Evolutionary conservation across 2,329 filamentous ascomycete species (phyloP).

Genomic region (Cladobotryum mycophilum): DNA sequence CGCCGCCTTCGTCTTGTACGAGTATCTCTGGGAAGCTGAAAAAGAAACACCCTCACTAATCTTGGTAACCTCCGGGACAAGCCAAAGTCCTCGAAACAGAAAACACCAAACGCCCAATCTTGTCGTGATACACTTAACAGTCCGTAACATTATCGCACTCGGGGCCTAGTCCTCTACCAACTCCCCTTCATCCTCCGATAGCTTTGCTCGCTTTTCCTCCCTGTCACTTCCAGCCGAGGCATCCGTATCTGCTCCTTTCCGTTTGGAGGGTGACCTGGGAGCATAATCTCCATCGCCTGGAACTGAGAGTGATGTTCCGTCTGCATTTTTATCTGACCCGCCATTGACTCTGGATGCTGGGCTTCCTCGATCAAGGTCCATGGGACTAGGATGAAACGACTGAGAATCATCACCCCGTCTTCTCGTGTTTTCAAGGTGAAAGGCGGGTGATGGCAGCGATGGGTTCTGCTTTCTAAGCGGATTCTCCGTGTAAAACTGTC

Average conservation of each 20-base stretch:
- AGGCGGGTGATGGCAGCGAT: constrained; percentile 47
- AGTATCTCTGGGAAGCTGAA: no score
- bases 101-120: no score
- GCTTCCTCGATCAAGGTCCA: constrained; percentile 41
- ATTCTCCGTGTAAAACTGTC: constrained; percentile 60
- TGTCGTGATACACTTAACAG: no score
- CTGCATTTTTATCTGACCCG: constrained; percentile 23
- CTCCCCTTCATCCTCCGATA: constrained; percentile 45
- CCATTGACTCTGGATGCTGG: constrained; percentile 37
- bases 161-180: constrained; percentile 29
- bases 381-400: constrained; percentile 43
- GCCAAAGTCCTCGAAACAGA: no score
- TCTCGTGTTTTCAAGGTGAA: constrained; percentile 50
- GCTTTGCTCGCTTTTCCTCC: constrained; percentile 37
- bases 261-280: constrained; percentile 35
- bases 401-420: constrained; percentile 42
- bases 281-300: constrained; percentile 25
- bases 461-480: constrained; percentile 53
- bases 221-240: constrained; percentile 26
- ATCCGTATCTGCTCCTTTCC: constrained; percentile 35
- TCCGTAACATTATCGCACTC: no score
- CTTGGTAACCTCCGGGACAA: background rate
- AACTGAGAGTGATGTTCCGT: constrained; percentile 32
- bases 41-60: no score
- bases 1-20: no score